These are phyloP conservation scores for Tylopilus balloui DNA, from an alignment of 768 basidiomycete species.

Conservation along the genomic window DNA sequence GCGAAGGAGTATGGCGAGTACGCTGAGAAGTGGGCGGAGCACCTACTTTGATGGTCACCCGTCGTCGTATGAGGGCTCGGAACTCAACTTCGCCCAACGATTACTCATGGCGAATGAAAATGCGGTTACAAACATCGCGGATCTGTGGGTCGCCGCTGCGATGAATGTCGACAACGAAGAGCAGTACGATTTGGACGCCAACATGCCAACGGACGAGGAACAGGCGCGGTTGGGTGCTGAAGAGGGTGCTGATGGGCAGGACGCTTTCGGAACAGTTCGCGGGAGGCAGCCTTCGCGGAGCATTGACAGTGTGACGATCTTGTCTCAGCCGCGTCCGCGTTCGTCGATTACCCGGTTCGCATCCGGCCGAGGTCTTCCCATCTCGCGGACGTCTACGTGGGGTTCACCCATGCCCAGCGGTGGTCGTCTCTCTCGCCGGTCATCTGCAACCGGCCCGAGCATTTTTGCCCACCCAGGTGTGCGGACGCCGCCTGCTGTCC, in stretches of 20 bases:
- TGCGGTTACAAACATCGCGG: slow-evolving; percentile 90
- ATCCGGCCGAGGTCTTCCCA: slow-evolving; percentile 28
- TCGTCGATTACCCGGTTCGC: slow-evolving; percentile 26
- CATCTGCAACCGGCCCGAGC: slow-evolving; percentile 56
- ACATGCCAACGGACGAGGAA: slow-evolving; percentile 22
- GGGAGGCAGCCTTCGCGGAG: slow-evolving; percentile 17
- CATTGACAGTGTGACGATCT: slow-evolving; percentile 15
- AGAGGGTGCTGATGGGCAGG: slow-evolving; percentile 35
- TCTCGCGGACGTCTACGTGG: slow-evolving; percentile 26
- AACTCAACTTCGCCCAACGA: slow-evolving; percentile 84
- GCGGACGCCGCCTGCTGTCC: slow-evolving; percentile 67
- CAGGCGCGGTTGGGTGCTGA: slow-evolving; percentile 40
- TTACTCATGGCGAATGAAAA: slow-evolving; percentile 91
- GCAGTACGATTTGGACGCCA: slow-evolving; percentile 50
- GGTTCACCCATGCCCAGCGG: slow-evolving; percentile 33
- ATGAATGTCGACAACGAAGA: slow-evolving; percentile 93
- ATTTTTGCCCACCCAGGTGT: slow-evolving; percentile 87
- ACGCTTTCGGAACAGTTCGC: slow-evolving; percentile 18
- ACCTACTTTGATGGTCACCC: slow-evolving; percentile 42
- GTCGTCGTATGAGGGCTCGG: slow-evolving; percentile 41
- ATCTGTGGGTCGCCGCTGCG: slow-evolving; percentile 96
- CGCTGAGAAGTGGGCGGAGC: slow-evolving; percentile 47
- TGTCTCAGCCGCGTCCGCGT: slow-evolving; percentile 21
- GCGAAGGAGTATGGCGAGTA: slow-evolving; percentile 51
- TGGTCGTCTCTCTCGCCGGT: slow-evolving; percentile 41